Base-by-base conservation (phyloP, 768 basidiomycete genomes). In the Kwoniella bestiolae region DNA sequence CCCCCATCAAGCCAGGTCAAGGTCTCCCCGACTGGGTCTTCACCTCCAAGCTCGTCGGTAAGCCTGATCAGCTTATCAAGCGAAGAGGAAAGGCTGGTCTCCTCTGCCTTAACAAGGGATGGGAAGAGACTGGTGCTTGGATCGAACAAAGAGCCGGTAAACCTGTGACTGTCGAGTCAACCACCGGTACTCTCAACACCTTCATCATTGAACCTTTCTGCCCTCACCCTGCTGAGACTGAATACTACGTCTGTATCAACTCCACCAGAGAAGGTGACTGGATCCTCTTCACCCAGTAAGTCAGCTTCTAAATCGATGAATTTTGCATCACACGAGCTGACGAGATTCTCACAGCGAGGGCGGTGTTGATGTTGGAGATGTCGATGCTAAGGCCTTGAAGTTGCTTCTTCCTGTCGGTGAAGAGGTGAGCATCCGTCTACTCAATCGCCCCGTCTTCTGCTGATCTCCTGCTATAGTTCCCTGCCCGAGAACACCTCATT, bases 151-250 rank as follows among this genome's bases (percentile, higher is more conserved):
- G 90, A 35, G 94, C 95, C 32, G 94, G 95, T 66, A 96, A 96
- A 82, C 90, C 90, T 50, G 91, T 92, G 81, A 70, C 93, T 91
- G 95, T 97, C 65, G 96, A 96, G 84, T 86, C 90, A 50, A 88
- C 91, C 67, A 91, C 90, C n/a, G 95, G 95, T 66, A 93, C 92
- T 34, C 86, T 99, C 70, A 94, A 90, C 85, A 96, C 89, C 82
- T 98, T 99, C 84, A 97, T 99, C 82, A 86, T 98, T 70, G 95
- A 99, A 83, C 95, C 95, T n/a, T 96, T 99, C 88, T 85, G 94
- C 58, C 95, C 95, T 52, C 95, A 98, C 79, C 89, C 92, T 2
- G 87, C 91, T 57, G 86, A 93, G 79, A 90, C 93, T 65, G 96
- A 98, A 82, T 97, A 92, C 84, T 99, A 98, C 82, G 91, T 99